phyloP scores from a whole-genome alignment of 768 basidiomycete genomes.

The Trametes cubensis region DNA sequence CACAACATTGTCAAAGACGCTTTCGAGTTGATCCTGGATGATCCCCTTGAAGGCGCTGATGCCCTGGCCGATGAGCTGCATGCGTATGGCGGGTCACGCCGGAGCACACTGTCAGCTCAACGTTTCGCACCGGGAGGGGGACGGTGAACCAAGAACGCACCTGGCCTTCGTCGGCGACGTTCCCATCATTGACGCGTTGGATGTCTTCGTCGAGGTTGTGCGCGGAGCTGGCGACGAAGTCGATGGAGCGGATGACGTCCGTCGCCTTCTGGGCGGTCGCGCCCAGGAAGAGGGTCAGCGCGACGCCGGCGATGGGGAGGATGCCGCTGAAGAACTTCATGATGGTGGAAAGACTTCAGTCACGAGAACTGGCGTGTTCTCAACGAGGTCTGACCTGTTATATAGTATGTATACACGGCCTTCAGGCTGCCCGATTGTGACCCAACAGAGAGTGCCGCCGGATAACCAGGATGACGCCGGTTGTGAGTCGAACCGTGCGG shows the following conservation, averaged over 20 bases:
- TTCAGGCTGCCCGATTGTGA: too few relatives aligned
- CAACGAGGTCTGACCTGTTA: too few relatives aligned
- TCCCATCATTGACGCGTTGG: not conserved
- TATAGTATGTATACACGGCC: too few relatives aligned
- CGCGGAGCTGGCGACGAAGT: not conserved
- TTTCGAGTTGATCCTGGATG: not conserved
- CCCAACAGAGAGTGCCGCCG: too few relatives aligned
- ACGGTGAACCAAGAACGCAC: not conserved
- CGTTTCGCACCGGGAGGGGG: too few relatives aligned
- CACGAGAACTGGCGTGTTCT: too few relatives aligned
- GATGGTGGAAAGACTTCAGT: not conserved
- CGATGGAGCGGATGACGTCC: not conserved
- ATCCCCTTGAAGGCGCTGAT: not conserved
- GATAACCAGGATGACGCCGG: too few relatives aligned
- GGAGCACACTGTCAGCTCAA: too few relatives aligned
- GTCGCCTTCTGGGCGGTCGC: not conserved
- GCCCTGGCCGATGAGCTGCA: not conserved
- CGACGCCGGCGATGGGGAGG: slow-evolving; percentile 1
- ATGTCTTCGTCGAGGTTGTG: not conserved
- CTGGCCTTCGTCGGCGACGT: not conserved
- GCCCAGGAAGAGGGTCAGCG: not conserved
- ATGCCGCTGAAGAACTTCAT: slow-evolving; percentile 4
- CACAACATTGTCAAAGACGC: not conserved
- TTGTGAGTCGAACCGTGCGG: too few relatives aligned
- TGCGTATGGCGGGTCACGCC: not conserved